Evolutionary conservation across 1,139 yeast genomes (phyloP).

Genomic region (Hansenula lynferdii): DNA sequence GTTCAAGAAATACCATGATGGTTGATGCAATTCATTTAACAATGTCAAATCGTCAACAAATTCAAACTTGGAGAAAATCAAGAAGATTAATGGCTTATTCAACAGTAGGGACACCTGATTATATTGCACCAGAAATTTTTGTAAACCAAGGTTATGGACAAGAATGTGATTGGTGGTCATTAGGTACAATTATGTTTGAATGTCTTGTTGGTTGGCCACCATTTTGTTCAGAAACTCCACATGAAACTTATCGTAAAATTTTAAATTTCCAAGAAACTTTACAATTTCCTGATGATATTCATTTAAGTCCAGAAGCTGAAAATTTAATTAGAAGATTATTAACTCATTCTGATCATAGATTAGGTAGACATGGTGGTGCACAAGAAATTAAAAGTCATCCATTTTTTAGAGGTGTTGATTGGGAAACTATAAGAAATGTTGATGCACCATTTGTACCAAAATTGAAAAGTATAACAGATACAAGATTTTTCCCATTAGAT

Average conservation of each 20-base stretch:
- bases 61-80: constrained; percentile 98
- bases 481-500: constrained; percentile 97
- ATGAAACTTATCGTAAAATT: constrained; percentile 93
- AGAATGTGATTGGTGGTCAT: constrained; percentile 99
- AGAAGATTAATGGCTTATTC: constrained; percentile 97
- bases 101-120: constrained; percentile 98
- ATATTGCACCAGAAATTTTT: constrained; percentile 97
- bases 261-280: constrained; percentile 93
- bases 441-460: constrained; percentile 94
- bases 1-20: constrained; percentile 71
- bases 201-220: constrained; percentile 99
- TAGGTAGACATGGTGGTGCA: constrained; percentile 93
- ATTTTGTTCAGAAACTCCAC: constrained; percentile 98
- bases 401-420: constrained; percentile 92
- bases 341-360: constrained; percentile 78
- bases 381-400: constrained; percentile 91
- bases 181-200: constrained; percentile 98
- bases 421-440: constrained; percentile 89
- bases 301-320: constrained; percentile 89
- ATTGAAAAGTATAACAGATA: constrained; percentile 85
- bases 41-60: constrained; percentile 93
- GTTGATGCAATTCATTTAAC: constrained; percentile 95
- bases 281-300: constrained; percentile 94
- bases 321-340: constrained; percentile 81
- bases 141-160: constrained; percentile 97